These are phyloP conservation scores for Saccharomycopsis sp. DNA, from an alignment of 805 yeast species.

Conservation along the genomic window DNA sequence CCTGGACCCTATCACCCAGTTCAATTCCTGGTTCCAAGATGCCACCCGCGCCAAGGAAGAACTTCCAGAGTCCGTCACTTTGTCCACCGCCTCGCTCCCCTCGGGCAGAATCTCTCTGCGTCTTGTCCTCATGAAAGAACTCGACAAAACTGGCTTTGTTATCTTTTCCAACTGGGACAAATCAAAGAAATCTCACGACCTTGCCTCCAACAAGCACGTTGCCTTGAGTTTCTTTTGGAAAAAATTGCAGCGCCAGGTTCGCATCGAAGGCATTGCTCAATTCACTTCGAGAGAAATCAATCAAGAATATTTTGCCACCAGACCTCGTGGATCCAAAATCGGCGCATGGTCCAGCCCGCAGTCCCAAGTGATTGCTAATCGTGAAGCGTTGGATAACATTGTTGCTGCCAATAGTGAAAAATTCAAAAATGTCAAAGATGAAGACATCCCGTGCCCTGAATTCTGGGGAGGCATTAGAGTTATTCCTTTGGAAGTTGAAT, in stretches of 20 bases:
- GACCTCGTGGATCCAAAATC: conserved; percentile 88
- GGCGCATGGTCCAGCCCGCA: conserved; percentile 99
- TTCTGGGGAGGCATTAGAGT: conserved; percentile 93
- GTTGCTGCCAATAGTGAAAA: conserved; percentile 41
- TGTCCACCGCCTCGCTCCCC: conserved; percentile 85
- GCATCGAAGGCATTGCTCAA: conserved; percentile 83
- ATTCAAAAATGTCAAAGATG: conserved; percentile 46
- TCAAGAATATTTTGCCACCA: conserved; percentile 67
- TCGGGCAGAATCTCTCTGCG: conserved; percentile 85
- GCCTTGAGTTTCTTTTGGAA: conserved; percentile 91
- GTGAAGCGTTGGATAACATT: conserved; percentile 54
- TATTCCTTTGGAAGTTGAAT: conserved; percentile 84
- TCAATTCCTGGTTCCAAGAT: conserved; percentile 76
- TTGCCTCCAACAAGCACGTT: conserved; percentile 64
- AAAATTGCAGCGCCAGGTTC: conserved; percentile 79
- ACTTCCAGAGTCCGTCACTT: conserved; percentile 75
- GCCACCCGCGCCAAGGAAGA: conserved; percentile 52
- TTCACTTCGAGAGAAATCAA: conserved; percentile 64
- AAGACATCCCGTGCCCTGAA: conserved; percentile 81
- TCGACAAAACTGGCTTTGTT: conserved; percentile 76
- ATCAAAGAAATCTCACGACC: conserved; percentile 72
- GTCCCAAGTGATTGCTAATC: conserved; percentile 44
- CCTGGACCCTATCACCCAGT: conserved; percentile 63
- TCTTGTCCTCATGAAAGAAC: conserved; percentile 78
- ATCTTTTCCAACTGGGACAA: conserved; percentile 88